phyloP scores from a whole-genome alignment of 1,284 basidiomycete species.

The Ganoderma sinense region DNA sequence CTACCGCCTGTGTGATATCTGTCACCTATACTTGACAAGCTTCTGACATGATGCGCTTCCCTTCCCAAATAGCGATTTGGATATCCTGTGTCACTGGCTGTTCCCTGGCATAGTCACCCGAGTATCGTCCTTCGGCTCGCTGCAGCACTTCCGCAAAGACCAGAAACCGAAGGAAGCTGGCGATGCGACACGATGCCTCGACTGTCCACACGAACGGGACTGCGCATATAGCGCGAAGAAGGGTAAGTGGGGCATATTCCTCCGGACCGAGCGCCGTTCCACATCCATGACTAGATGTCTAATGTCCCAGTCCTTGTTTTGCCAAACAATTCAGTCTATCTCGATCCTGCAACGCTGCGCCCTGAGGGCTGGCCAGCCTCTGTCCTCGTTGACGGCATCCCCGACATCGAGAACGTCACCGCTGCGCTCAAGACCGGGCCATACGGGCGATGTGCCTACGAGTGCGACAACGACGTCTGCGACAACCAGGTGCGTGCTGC shows the following conservation, averaged over 20 bases:
- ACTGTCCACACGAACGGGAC: slow-evolving; percentile 73
- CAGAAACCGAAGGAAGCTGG: slow-evolving; percentile 76
- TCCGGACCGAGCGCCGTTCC: slow-evolving; percentile 8
- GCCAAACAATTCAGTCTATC: slow-evolving; percentile 61
- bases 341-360: slow-evolving; percentile 68
- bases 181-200: slow-evolving; percentile 71
- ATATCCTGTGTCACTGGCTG: slow-evolving; percentile 82
- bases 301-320: neutral
- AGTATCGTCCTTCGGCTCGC: slow-evolving; percentile 85
- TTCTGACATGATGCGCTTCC: neutral
- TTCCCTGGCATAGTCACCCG: slow-evolving; percentile 66
- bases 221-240: slow-evolving; percentile 89
- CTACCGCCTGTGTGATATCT: neutral
- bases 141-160: slow-evolving; percentile 80
- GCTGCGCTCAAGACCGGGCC: slow-evolving; percentile 51
- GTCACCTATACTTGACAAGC: neutral
- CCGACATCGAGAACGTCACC: slow-evolving; percentile 81
- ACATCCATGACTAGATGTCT: neutral
- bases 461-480: slow-evolving; percentile 71
- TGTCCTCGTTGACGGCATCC: slow-evolving; percentile 77
- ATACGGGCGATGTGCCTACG: slow-evolving; percentile 88
- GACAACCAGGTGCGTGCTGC: slow-evolving; percentile 34
- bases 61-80: slow-evolving; percentile 69
- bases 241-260: slow-evolving; percentile 50
- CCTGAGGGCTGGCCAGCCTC: slow-evolving; percentile 67